Base-by-base conservation (phyloP, 2,329 filamentous ascomycete genomes). In the Scedosporium dehoogii region DNA sequence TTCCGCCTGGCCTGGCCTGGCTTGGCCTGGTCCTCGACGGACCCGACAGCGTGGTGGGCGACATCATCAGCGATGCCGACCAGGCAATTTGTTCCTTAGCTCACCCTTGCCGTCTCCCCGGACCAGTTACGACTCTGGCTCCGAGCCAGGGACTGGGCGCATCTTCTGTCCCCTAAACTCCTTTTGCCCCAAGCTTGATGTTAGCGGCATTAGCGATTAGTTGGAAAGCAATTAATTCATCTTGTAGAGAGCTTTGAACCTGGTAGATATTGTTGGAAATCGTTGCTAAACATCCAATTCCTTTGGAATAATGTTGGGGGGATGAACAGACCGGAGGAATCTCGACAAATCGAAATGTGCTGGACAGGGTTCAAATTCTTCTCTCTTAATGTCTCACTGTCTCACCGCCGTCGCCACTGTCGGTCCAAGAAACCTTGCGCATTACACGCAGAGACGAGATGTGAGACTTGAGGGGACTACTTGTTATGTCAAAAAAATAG, bases 71-170 rank as follows among this genome's bases (percentile, higher is more conserved):
- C 10, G 33, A 38, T 38, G 33, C 38, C 57, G 33, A 59, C 57
- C 57, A 21, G 33, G 38, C 51, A 59, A 16, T 21, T 59, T 59
- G 57, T n/a, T 41, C 38, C 33, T 59, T 58, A 29, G 57, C 57
- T 59, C 46, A 38, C 7, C n/a, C 33, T 33, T 25, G 29, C 29
- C 41, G 29, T 44, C 57, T 58, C 57, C 56, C 57, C 57, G 57
- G 57, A 59, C 57, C 57, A 59, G 57, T 59, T 38, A 59, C 57
- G 42, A 23, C 21, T 42, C 57, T 25, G 21, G 57, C n/a, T 14
- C 57, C 57, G 57, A 59, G 57, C 57, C 57, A 16, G 57, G 57
- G 57, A 23, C 18, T 55, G 23, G 23, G 51, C 9, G 12, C 18
- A 55, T 55, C 6, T 55, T 27, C 51, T 27, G 9, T 21, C 51